Base-by-base conservation (phyloP, 306 rosid genomes). In the Psophocarpus tetragonolobus region DNA sequence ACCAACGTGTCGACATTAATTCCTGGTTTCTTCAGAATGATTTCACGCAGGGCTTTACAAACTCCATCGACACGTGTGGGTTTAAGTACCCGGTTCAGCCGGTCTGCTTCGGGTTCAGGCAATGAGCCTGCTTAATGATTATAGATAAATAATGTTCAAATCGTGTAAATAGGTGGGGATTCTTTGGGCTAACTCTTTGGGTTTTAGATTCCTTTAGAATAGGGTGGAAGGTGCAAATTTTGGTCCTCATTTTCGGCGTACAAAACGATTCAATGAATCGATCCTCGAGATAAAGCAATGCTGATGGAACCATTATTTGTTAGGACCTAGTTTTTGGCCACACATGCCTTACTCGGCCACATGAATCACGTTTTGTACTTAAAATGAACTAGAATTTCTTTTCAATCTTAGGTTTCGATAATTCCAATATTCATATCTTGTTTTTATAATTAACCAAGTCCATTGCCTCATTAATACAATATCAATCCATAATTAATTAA, bases 161-260 rank as follows among this genome's bases (percentile, higher is more conserved):
- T 58, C 72, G 74, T 90, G 98, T 90, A 89, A 70, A 91, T 92
- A 90, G 51, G 35, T 54, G 76, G 94, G 92, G 81, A 83, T 88
- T 88, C 73, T 85, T 88, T 87, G 85, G 94, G 87, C 86, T 60
- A 73, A 76, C 85, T 61, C 65, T 44, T 60, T 79, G 71, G 87
- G 64, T 72, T 64, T 45, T 51, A 71, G 75, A 84, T 79, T 78
- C 74, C 77, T 9, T 53, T 53, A 21, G 61, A 65, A 51, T 68
- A 53, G 62, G 85, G 72, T 72, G 12, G 5, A 26, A 36, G 41
- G 45, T 29, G 68, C 1, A 50, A 76, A 69, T 65, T 84, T 65
- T 81, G 74, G 87, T 70, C 84, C 51, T 77, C 68, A 12, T 45
- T 80, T 86, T 84, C 73, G 78, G 84, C 82, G 48, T 20, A 38